These are phyloP conservation scores for Hsuehochloa calcarea DNA, from an alignment of 176 grass and related monocot species.

Conservation along the genomic window DNA sequence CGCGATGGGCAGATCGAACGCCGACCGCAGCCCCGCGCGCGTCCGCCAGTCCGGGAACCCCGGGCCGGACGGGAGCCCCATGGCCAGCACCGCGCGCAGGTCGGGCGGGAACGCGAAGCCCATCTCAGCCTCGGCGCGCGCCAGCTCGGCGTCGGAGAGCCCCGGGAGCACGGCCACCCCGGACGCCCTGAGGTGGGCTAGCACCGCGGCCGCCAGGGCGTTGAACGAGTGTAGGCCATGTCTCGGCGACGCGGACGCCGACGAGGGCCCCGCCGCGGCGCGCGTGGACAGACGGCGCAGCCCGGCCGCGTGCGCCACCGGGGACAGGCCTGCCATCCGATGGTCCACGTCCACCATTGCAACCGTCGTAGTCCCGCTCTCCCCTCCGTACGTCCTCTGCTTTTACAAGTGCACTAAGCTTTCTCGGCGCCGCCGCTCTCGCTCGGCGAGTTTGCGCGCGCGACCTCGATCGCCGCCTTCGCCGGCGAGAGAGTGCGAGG, in stretches of 20 bases:
- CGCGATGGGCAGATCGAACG: conserved; percentile 62
- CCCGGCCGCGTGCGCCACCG: conserved; percentile 63
- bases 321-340: conserved; percentile 48
- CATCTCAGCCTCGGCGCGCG: conserved; percentile 54
- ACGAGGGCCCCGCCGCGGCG: conserved; percentile 41
- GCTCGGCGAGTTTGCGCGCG: too few species aligned
- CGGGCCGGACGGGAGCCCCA: conserved; percentile 47
- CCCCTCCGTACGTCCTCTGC: neutral
- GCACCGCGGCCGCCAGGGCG: conserved; percentile 28
- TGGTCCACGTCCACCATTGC: conserved; percentile 83
- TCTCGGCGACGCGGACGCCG: conserved; percentile 42
- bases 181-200: conserved; percentile 49
- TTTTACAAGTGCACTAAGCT: neutral
- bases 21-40: conserved; percentile 13
- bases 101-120: conserved; percentile 75
- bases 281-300: conserved; percentile 73
- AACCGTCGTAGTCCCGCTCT: neutral
- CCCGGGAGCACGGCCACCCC: conserved; percentile 45
- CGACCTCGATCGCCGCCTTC: too few species aligned
- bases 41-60: conserved; percentile 72
- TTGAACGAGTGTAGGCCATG: conserved; percentile 58
- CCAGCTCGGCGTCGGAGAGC: conserved; percentile 55
- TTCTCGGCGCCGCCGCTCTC: too few species aligned
- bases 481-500: too few species aligned
- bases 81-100: conserved; percentile 65